Evolutionary conservation across 176 grass and related monocot genomes (phyloP), one percentile per base, ranked within the genome.

Genomic region (Zoysia japonica): DNA sequence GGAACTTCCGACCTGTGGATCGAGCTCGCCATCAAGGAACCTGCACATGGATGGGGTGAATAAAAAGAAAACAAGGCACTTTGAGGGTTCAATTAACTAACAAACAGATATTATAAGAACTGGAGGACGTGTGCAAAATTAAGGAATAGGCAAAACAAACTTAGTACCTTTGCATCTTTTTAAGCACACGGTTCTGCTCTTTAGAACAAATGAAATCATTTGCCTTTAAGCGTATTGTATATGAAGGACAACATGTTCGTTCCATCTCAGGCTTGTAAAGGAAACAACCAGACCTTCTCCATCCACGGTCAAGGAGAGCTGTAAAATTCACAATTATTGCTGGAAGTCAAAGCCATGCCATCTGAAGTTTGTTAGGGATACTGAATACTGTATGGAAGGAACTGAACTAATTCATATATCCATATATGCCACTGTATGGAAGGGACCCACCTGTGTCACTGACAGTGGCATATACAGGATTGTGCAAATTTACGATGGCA

Each of bases 261-360:
- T 99, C 83, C 96, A 99, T 99, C 81, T 94, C 96, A 80, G 96
- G 92, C 83, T 99, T 99, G 90, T 95, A 99, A 74, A 95, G 81
- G 61, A 89, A 95, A 87, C 79, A 89, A 71, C 96, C 92, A 55
- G 90, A 95, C 71, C 96, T 95, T 65, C 96, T 93, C 96, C 96
- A 99, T 51, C 96, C 96, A 90, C 63, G 83, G 75, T 99, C 92
- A 81, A 99, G 92, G 49, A 99, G 88, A 67, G 65, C 92, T 95
- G 72, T 79, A 61, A 61, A 74, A 70, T 71, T 76, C 11, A 1
- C 48, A 70, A 75, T 84, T 51, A 80, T 63, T 13, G 14, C 65
- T 44, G 76, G 19, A 41, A 69, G 16, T 80, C 59, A 88, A 75
- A 70, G 19, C 3, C 28, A 81, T 81, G 42, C 13, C 65, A 70